phyloP scores from a whole-genome alignment of 192 early-diverging fungal species.

The Backusella morwellensis region DNA sequence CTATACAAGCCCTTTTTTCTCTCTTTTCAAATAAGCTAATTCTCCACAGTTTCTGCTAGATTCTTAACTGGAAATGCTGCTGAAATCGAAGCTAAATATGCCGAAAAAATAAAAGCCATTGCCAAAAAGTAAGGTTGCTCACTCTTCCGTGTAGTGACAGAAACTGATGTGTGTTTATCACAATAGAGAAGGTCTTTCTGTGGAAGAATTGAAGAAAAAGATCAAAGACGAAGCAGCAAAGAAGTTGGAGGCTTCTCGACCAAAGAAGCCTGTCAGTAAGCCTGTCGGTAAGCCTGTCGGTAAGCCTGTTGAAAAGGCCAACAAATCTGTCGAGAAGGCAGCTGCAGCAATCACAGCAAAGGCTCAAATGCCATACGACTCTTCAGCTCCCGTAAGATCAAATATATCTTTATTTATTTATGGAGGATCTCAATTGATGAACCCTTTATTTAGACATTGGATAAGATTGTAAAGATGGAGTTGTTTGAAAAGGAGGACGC shows the following conservation, averaged over 20 bases:
- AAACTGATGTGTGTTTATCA: background rate
- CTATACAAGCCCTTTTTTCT: background rate
- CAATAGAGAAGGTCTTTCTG: constrained; percentile 33
- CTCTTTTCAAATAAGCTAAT: background rate
- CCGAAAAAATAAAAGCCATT: constrained; percentile 31
- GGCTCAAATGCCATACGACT: constrained; percentile 31
- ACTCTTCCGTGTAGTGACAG: too few relatives aligned
- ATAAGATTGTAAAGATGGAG: constrained; percentile 39
- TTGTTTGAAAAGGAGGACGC: constrained; percentile 33
- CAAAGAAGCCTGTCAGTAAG: background rate
- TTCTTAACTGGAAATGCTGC: constrained; percentile 10
- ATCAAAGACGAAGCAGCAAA: constrained; percentile 22
- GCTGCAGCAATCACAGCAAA: constrained; percentile 5
- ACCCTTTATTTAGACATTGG: constrained; percentile 22
- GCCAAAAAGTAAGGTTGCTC: constrained; percentile 27
- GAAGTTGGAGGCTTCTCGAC: constrained; percentile 7
- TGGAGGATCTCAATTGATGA: background rate
- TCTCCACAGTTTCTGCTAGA: background rate
- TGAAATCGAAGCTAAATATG: constrained; percentile 35
- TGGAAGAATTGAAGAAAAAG: constrained; percentile 32
- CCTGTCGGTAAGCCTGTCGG: background rate
- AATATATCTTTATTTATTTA: too few relatives aligned
- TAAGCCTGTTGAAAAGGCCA: background rate
- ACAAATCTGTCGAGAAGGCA: background rate
- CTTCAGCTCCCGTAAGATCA: constrained; percentile 35